phyloP scores from a whole-genome alignment of 441 rosid species.

The Gossypium gossypioides region DNA sequence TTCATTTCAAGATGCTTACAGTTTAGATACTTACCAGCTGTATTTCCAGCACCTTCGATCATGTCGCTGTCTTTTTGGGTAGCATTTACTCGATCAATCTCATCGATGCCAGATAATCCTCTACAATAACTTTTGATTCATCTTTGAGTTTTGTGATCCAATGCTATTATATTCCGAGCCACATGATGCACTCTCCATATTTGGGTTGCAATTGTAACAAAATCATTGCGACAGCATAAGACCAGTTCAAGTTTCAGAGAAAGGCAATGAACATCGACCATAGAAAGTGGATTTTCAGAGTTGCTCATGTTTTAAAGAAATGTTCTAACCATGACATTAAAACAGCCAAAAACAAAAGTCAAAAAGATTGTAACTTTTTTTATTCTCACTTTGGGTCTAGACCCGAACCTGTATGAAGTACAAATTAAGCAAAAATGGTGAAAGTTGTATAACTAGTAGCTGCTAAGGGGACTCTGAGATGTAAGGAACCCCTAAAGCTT shows the following conservation, averaged over 20 bases:
- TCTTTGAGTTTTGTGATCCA: neutral
- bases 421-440: neutral
- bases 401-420: neutral
- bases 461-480: neutral
- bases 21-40: neutral
- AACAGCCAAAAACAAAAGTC: neutral
- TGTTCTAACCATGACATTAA: neutral
- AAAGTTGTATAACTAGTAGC: neutral
- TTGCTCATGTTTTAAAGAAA: too few species aligned
- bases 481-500: neutral
- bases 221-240: neutral
- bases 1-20: constrained; percentile 18
- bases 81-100: constrained; percentile 20
- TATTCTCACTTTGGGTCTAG: too few species aligned
- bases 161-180: neutral
- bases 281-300: neutral
- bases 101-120: constrained; percentile 14
- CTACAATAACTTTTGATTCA: neutral
- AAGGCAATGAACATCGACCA: neutral
- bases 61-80: constrained; percentile 19
- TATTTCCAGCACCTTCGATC: neutral
- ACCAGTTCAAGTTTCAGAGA: neutral
- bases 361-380: neutral
- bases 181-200: neutral
- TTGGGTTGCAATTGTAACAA: neutral